Conservation (phyloP, 768 basidiomycete species). For the Coprinopsis cinerea region DNA sequence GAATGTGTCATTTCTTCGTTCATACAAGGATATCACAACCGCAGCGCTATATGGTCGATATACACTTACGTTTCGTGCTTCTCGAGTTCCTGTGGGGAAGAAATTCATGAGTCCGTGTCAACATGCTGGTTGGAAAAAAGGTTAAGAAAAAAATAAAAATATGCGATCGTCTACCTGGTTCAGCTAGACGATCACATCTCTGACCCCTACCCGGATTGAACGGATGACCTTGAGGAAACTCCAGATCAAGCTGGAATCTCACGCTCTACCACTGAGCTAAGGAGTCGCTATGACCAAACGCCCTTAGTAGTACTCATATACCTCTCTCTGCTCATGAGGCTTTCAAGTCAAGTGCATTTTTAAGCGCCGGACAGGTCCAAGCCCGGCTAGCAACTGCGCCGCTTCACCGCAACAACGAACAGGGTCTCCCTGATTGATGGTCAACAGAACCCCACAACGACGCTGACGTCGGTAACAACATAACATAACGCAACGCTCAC, state of each 20-base stretch:
- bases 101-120: too few relatives aligned
- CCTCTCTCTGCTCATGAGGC: neutral
- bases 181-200: neutral
- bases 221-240: slow-evolving; percentile 42
- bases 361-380: neutral
- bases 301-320: neutral
- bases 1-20: neutral
- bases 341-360: neutral
- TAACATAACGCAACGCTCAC: too few relatives aligned
- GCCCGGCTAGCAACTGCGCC: too few relatives aligned
- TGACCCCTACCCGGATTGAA: slow-evolving; percentile 34
- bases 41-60: neutral
- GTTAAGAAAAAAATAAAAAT: too few relatives aligned
- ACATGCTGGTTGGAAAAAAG: neutral
- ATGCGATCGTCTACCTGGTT: neutral
- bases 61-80: too few relatives aligned
- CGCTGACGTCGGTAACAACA: too few relatives aligned
- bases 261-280: slow-evolving; percentile 7
- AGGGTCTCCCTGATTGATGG: too few relatives aligned
- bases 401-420: too few relatives aligned
- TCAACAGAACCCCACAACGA: too few relatives aligned
- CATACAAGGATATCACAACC: neutral
- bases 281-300: neutral
- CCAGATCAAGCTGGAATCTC: slow-evolving; percentile 1
- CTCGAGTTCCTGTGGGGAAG: too few relatives aligned